Percentiles rank a stretch among this genome's conserved stretches.
These are phyloP conservation scores for Colletotrichum costaricense DNA, from an alignment of 2,329 filamentous ascomycete species.

Conservation along the genomic window DNA sequence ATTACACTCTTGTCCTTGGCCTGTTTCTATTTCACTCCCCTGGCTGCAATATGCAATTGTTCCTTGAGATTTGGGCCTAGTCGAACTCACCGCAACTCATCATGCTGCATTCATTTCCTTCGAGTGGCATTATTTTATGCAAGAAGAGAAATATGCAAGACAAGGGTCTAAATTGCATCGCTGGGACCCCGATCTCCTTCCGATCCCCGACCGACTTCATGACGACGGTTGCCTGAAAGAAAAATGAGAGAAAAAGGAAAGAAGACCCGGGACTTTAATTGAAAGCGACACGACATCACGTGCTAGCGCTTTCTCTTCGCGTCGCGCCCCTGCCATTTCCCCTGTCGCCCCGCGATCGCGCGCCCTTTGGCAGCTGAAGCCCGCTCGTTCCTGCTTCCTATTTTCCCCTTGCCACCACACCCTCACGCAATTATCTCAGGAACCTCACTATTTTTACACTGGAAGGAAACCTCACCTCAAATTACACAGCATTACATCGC, in stretches of 20 bases:
- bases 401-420: background rate
- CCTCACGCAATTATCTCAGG: background rate
- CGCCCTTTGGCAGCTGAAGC: background rate
- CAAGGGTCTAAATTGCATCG: background rate
- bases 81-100: no score
- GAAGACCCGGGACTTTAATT: conserved; percentile 10
- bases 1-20: accelerated
- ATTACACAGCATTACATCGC: background rate
- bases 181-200: conserved; percentile 7
- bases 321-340: conserved; percentile 38
- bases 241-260: background rate
- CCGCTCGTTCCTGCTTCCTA: background rate
- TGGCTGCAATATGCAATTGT: no score
- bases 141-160: background rate
- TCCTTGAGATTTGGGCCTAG: no score
- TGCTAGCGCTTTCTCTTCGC: conserved; percentile 50
- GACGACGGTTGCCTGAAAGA: conserved; percentile 16
- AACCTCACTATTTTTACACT: background rate
- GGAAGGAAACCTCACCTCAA: background rate
- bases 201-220: conserved; percentile 12
- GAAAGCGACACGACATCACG: conserved; percentile 38
- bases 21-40: no score
- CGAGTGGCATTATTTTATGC: background rate
- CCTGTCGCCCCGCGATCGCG: conserved; percentile 11
- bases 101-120: no score